These are phyloP conservation scores for Botrytis byssoidea DNA, from an alignment of 2,329 filamentous ascomycete species.

Conservation along the genomic window DNA sequence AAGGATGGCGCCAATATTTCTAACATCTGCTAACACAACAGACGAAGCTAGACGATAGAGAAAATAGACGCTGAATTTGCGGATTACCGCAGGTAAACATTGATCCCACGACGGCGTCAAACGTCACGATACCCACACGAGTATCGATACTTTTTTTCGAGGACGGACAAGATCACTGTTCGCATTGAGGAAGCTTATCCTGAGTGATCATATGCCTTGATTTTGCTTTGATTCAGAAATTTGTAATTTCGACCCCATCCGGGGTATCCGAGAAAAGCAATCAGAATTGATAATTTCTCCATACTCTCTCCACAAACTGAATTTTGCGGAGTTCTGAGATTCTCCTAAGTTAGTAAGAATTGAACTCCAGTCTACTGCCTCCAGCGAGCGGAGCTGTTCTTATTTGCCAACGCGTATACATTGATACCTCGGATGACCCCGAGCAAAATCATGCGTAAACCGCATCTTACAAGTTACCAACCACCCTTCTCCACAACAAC, in stretches of 20 bases:
- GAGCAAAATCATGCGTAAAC: background rate
- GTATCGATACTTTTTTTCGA: background rate
- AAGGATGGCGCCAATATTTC: background rate
- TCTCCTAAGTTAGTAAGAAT: background rate
- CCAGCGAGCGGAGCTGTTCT: background rate
- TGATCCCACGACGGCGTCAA: background rate
- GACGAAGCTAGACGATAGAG: background rate
- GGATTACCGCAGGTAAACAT: background rate
- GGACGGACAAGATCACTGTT: background rate
- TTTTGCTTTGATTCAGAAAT: background rate
- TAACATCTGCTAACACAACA: background rate
- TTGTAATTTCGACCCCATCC: background rate
- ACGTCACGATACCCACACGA: background rate
- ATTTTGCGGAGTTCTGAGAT: background rate
- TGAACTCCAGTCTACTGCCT: background rate
- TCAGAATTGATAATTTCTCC: background rate
- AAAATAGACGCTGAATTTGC: background rate
- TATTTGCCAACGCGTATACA: background rate
- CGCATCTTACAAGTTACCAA: constrained; percentile 6
- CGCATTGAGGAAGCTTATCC: background rate
- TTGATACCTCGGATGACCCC: constrained; percentile 1
- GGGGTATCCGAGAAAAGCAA: background rate
- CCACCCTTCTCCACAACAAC: constrained; percentile 7
- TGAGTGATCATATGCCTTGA: background rate
- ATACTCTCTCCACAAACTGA: constrained; percentile 1